Conservation (phyloP, 306 rosid species). For the Pachyrhizus erosus region DNA sequence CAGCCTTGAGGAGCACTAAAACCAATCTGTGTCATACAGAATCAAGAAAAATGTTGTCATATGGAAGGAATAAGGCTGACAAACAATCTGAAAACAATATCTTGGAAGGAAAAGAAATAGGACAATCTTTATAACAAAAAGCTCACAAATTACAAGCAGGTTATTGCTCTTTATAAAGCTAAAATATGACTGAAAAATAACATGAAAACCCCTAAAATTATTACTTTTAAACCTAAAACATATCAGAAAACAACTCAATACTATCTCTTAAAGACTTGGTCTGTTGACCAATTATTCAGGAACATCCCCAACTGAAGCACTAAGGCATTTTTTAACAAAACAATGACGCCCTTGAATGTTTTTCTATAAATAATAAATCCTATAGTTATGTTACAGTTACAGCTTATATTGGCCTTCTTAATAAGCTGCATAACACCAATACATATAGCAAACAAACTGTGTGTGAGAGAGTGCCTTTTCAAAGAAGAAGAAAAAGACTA, state of each 20-base stretch:
- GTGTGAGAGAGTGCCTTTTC: neutral
- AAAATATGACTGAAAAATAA: neutral
- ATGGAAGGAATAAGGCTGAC: neutral
- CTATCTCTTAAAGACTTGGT: no score
- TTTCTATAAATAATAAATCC: neutral
- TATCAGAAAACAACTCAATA: no score
- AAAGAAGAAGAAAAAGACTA: neutral
- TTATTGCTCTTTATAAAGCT: neutral
- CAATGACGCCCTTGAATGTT: neutral
- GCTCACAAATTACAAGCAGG: neutral
- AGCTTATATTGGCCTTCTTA: slow-evolving; percentile 4
- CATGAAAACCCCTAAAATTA: neutral
- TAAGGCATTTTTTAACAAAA: neutral
- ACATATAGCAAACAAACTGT: neutral
- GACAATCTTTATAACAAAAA: neutral
- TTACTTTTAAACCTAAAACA: neutral
- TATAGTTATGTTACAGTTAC: slow-evolving; percentile 4
- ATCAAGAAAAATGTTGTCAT: slow-evolving; percentile 2
- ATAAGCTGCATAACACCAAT: neutral
- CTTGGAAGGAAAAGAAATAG: neutral
- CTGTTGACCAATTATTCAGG: no score
- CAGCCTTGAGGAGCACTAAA: slow-evolving; percentile 99
- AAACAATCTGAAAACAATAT: neutral
- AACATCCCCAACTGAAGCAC: neutral
- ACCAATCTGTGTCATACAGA: slow-evolving; percentile 70